Evolutionary conservation across 1,284 basidiomycete species (phyloP), one percentile per base, ranked within the genome.

Genomic region (Trichosporon inkin): DNA sequence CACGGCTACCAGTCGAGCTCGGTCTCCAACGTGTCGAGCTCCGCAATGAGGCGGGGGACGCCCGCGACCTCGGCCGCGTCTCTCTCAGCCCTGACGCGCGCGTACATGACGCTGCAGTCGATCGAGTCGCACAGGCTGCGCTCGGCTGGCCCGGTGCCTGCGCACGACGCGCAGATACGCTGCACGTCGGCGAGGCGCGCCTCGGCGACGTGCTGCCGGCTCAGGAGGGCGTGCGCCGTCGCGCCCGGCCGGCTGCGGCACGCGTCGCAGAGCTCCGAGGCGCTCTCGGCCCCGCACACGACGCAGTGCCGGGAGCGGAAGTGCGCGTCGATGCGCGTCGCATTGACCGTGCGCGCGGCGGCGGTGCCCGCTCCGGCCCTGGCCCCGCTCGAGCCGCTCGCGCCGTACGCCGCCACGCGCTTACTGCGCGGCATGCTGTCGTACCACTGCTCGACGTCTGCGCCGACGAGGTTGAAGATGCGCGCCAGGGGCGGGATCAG

Each of bases 401-500:
- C 20, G 62, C 67, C 44, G 24, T 49, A 49, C 22, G 44, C 28
- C 28, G 44, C 14, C 10, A 49, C 44, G 17, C 72, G 64, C 62
- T 73, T 72, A 11, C 62, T 68, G 19, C 71, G 60, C 0, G 92
- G 89, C 90, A 96, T 93, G 47, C 89, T 87, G 60, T 88, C 84
- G 70, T 87, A 97, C 96, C 96, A 99, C 34, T 82, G 80, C 56
- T 84, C 84, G 35, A 97, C 88, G 70, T 97, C 89, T 4, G 88
- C 92, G 6, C 96, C 95, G 34, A 95, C 82, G 24, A 98, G 84
- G 69, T 90, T 93, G 80, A 98, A 92, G 47, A 99, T 86, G 37
- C 95, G 84, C 62, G 89, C 87, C 61, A 99, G 74, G 0, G 95
- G 92, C 4, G 92, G 92, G 55, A 98, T 90, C 53, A 99, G 83